Base-by-base conservation (phyloP, 78 protist species). In the Dictyostelium purpureum region DNA sequence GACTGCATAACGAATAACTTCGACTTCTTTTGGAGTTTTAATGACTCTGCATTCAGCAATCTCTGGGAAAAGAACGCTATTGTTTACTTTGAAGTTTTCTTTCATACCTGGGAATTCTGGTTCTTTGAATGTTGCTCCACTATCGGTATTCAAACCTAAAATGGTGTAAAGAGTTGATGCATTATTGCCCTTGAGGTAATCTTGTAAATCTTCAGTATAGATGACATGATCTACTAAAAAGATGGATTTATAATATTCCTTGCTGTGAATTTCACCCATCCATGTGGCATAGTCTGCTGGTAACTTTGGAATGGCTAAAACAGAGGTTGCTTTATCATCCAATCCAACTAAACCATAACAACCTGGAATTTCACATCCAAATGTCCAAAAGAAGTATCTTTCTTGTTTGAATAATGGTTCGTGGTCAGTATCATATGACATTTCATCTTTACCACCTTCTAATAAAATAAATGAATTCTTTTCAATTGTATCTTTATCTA, bases 341-440 rank as follows among this genome's bases (percentile, higher is more conserved):
- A 94, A 66, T 43, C 79, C 47, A 33, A 94, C 52, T 21, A 89
- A 14, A 65, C 93, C 93, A 89, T 54, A 81, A 67, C 83, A 94
- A 49, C 77, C 96, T 67, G 95, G 91, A 54, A 92, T 89, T 69
- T 61, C 94, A 21, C 70, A 14, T 19, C 96, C 96, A 70, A 93
- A 91, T 49, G 87, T 77, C 95, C 95, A 94, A 16, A 92, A 71
- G 49, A 94, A 94, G 78, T 43, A 77, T 54, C 90, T 94, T 24
- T 94, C 96, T 70, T 94, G 96, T 66, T n/a, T 82, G 56, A 94
- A 94, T 31, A 85, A 45, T 80, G 88, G 89, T 61, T 90, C 95
- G 40, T 67, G 76, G 57, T 91, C 95, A 12, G 89, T 59, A 38
- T 91, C 95, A 67, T 91, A 77, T 37, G 31, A 24, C 26, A 49